These are phyloP conservation scores for Patellifolia procumbens DNA, from an alignment of 179 eudicot genomes.

Conservation along the genomic window DNA sequence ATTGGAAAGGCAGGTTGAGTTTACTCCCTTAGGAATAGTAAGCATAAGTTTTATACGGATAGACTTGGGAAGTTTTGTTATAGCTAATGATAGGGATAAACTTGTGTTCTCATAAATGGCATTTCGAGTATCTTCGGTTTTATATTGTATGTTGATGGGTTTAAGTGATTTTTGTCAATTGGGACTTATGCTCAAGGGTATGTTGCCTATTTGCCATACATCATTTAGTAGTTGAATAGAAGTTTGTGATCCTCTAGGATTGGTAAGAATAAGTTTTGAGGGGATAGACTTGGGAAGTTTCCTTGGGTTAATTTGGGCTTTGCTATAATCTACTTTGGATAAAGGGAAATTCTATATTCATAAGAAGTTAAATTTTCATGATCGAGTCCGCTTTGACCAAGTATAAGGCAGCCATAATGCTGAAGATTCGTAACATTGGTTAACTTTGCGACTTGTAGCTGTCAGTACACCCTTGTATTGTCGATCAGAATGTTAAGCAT, in stretches of 20 bases:
- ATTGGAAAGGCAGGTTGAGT: too few species aligned
- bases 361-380: not conserved
- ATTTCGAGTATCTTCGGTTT: too few species aligned
- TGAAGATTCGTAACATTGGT: not conserved
- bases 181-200: too few species aligned
- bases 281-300: not conserved
- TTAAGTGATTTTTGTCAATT: too few species aligned
- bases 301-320: not conserved
- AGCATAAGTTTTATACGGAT: not conserved
- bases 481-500: too few species aligned
- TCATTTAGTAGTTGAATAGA: not conserved
- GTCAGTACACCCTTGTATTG: not conserved
- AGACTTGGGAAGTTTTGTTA: not conserved
- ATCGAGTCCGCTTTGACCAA: not conserved
- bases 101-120: too few species aligned
- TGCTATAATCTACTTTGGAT: not conserved
- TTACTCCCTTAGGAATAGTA: not conserved
- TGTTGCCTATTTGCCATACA: too few species aligned
- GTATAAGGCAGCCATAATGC: not conserved
- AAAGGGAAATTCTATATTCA: not conserved
- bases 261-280: not conserved
- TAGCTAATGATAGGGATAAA: too few species aligned
- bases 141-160: too few species aligned
- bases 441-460: not conserved
- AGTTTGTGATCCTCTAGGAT: not conserved